A percentile compares a stretch with the other conserved stretches of the same genome.
Conservation (phyloP, 202 grass and related monocot species). For the Elaeis oleifera region DNA sequence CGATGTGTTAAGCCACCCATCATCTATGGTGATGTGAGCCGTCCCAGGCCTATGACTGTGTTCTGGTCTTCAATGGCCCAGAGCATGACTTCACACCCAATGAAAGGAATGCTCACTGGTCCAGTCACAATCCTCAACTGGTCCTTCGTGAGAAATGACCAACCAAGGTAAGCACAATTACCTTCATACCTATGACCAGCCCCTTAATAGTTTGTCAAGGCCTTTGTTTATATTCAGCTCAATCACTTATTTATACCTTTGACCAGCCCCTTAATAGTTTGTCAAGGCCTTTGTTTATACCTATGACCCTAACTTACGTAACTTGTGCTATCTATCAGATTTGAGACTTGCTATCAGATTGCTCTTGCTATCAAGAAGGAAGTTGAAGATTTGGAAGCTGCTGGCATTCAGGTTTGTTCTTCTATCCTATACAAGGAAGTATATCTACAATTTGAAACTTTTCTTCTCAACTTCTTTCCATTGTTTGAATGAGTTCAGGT, state of each 20-base stretch:
- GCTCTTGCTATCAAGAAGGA: conserved; percentile 97
- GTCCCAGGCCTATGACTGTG: conserved; percentile 81
- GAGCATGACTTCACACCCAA: conserved; percentile 83
- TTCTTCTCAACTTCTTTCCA: background rate
- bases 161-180: conserved; percentile 53
- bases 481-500: conserved; percentile 32
- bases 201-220: background rate
- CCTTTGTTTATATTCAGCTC: background rate
- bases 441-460: background rate
- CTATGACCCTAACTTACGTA: background rate
- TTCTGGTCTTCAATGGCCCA: conserved; percentile 82
- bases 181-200: background rate
- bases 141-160: conserved; percentile 98
- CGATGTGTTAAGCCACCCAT: conserved; percentile 31
- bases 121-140: conserved; percentile 99
- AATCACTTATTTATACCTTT: background rate
- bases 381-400: conserved; percentile 96
- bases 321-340: conserved; percentile 28
- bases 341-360: conserved; percentile 98
- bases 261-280: background rate
- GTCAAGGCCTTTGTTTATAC: background rate
- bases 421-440: background rate
- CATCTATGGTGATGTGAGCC: conserved; percentile 28
- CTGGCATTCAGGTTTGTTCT: conserved; percentile 63
- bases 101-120: conserved; percentile 98